phyloP scores from a whole-genome alignment of 495 filamentous ascomycete genomes.

The Penicillium waksmanii region DNA sequence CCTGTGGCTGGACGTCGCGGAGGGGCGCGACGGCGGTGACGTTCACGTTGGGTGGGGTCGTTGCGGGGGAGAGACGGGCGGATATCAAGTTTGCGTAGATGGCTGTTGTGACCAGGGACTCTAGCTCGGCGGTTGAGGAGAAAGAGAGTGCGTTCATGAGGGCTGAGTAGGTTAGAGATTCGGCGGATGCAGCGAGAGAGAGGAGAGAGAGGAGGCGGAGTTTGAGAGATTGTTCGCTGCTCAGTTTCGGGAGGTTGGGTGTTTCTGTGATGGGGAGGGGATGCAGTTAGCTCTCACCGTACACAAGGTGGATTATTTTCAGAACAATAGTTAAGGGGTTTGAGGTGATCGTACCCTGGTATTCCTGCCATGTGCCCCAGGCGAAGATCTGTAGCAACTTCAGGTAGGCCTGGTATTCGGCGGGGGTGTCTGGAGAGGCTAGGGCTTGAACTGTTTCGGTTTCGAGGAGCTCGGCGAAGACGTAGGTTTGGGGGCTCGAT shows the following conservation, averaged over 20 bases:
- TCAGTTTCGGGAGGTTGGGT: conserved; percentile 69
- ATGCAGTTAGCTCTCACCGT: conserved; percentile 6
- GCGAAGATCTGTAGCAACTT: conserved; percentile 88
- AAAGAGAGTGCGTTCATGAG: conserved; percentile 72
- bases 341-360: conserved; percentile 55
- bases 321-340: background rate
- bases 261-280: conserved; percentile 40
- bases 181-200: conserved; percentile 64
- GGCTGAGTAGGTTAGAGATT: conserved; percentile 70
- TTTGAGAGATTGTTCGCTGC: conserved; percentile 74
- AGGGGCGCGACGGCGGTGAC: conserved; percentile 81
- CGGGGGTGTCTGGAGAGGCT: conserved; percentile 44
- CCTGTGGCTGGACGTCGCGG: conserved; percentile 77
- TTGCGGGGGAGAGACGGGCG: conserved; percentile 77
- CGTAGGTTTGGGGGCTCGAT: conserved; percentile 81
- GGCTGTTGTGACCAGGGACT: conserved; percentile 85
- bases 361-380: conserved; percentile 85
- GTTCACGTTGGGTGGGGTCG: conserved; percentile 65
- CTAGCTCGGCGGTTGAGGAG: conserved; percentile 68
- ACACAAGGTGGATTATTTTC: no score
- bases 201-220: conserved; percentile 91
- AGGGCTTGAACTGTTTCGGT: conserved; percentile 81
- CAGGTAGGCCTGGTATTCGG: conserved; percentile 60
- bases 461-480: conserved; percentile 92
- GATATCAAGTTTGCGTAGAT: conserved; percentile 84